A percentile compares a stretch with the other conserved stretches of the same genome.
phyloP scores from a whole-genome alignment of 202 grass and related monocot genomes.

The Panicum hallii region DNA sequence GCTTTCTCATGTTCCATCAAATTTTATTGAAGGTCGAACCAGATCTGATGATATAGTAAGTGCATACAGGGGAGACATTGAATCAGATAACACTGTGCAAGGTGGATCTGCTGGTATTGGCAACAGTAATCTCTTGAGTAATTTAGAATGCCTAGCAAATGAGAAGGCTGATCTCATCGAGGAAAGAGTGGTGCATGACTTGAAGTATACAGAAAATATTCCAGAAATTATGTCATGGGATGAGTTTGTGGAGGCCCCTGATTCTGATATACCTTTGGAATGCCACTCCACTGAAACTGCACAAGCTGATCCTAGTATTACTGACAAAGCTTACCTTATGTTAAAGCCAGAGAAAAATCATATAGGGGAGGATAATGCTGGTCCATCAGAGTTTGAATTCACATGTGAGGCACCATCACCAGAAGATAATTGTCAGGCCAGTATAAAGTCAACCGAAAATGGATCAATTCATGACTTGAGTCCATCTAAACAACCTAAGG shows the following conservation, averaged over 20 bases:
- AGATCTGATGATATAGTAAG: constrained; percentile 40
- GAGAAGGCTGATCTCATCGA: not conserved
- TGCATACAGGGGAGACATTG: constrained; percentile 37
- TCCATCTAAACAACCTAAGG: constrained; percentile 24
- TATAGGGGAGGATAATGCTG: not conserved
- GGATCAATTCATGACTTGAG: constrained; percentile 1
- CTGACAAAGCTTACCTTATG: constrained; percentile 56
- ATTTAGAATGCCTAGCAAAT: constrained; percentile 43
- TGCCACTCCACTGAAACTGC: constrained; percentile 17
- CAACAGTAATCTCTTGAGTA: constrained; percentile 20
- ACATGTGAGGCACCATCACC: constrained; percentile 20
- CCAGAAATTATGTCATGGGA: not conserved
- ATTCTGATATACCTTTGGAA: constrained; percentile 30
- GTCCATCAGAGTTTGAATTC: constrained; percentile 43
- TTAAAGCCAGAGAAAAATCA: constrained; percentile 41
- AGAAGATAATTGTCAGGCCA: constrained; percentile 25
- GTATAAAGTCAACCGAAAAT: constrained; percentile 33
- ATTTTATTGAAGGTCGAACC: constrained; percentile 36
- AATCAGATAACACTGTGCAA: constrained; percentile 14
- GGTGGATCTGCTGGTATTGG: constrained; percentile 23
- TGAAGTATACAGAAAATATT: constrained; percentile 19
- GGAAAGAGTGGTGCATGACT: not conserved
- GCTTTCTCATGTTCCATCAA: constrained; percentile 39
- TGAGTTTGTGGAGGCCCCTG: constrained; percentile 10
- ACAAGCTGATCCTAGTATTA: constrained; percentile 7